Evolutionary conservation across 2,329 filamentous ascomycete genomes (phyloP), one percentile per base, ranked within the genome.

Genomic region (Scolecobasidium constrictum): DNA sequence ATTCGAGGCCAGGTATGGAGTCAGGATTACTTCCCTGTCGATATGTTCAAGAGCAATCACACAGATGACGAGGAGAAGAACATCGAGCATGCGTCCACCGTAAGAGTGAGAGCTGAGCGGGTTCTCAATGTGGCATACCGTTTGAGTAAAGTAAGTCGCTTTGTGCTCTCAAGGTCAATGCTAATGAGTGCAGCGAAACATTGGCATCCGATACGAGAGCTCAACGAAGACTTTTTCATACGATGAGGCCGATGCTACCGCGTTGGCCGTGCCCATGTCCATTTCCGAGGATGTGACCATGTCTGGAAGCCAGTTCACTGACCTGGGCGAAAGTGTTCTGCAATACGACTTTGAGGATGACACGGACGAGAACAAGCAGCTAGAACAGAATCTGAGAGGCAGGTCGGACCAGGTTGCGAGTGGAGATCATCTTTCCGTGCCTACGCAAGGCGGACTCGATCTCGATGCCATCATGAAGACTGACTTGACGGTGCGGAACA

Each of bases 61-160:
- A 78, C 35, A 21, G 33, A 83, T 19, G 79, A 83, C n/a, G 77
- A 81, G 9, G 79, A 83, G 47, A 72, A 78, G 34, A 71, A 71
- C 13, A 72, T 83, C 36, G 80, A 84, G 51, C 58, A 73, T 0
- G 61, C 75, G 4, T 43, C 42, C 2, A 43, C 42, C 11, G 23
- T 38, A n/a, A 31, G 23, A 4, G 17, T 18, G 1, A 13, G 42
- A 39, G 16, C 19, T 4, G 42, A 39, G 22, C 4, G 42, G 1
- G 35, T 43, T 2, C 19, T 43, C 5, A 36, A 33, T 28, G 9
- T 43, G 17, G 23, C 13, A 3, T 43, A 40, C 23, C 22, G 23
- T 5, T 19, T 43, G 19, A 16, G 34, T 17, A 18, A 16, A 4
- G 42, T 43, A 39, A 39, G 42, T 43, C 15, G 4, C n/a, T n/a